phyloP scores from a whole-genome alignment of 345 rosid species.

The Jatropha curcas region DNA sequence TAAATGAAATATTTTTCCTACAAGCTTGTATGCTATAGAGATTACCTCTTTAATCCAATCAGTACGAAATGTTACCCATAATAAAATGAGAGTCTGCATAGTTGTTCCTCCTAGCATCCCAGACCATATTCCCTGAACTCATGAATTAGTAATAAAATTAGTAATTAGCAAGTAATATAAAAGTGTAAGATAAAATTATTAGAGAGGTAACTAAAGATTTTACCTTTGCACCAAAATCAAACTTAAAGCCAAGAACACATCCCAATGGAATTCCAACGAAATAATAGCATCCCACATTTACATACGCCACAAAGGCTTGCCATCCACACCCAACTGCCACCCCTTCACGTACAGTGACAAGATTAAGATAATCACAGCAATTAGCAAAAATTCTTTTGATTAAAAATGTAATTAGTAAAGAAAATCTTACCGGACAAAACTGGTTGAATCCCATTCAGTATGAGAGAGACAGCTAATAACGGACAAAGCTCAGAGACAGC shows the following conservation, averaged over 20 bases:
- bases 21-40: no score
- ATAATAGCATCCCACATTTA: slow-evolving; percentile 49
- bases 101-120: slow-evolving; percentile 47
- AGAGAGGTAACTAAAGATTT: no score
- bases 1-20: no score
- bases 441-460: slow-evolving; percentile 46
- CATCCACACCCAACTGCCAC: slow-evolving; percentile 59
- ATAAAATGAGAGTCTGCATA: slow-evolving; percentile 39
- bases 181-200: no score
- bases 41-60: slow-evolving; percentile 50
- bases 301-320: slow-evolving; percentile 53
- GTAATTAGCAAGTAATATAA: neutral
- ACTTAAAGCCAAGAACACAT: slow-evolving; percentile 39
- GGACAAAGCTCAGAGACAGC: slow-evolving; percentile 48
- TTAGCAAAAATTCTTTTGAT: no score
- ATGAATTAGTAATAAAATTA: no score
- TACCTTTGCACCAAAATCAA: slow-evolving; percentile 35
- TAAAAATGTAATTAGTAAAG: neutral
- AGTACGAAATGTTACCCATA: slow-evolving; percentile 42
- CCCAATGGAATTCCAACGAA: slow-evolving; percentile 44
- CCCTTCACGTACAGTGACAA: slow-evolving; percentile 17
- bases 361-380: no score
- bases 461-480: slow-evolving; percentile 33
- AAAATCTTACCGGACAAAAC: slow-evolving; percentile 38
- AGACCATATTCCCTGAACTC: slow-evolving; percentile 45